These are phyloP conservation scores for Teratosphaeriaceae sp. DNA, from an alignment of 2,329 filamentous ascomycete species.

Conservation along the genomic window DNA sequence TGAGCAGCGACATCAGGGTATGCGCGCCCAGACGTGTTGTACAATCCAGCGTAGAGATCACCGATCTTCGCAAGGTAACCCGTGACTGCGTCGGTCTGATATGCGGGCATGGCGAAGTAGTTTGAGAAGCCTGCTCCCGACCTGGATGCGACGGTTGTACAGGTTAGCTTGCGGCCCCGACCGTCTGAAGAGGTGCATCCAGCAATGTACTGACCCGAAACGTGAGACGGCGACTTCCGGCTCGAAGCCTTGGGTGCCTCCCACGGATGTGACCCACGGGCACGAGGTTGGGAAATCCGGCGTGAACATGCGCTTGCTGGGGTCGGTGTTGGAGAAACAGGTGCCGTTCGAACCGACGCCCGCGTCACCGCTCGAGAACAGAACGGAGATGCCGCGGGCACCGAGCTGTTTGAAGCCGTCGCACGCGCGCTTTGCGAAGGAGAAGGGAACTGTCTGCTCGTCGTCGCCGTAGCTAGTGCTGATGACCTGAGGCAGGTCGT, in stretches of 20 bases:
- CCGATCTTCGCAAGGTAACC: constrained; percentile 38
- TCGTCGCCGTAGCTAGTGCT: constrained; percentile 61
- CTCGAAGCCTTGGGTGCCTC: constrained; percentile 36
- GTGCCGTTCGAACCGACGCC: constrained; percentile 47
- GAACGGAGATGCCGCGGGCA: constrained; percentile 59
- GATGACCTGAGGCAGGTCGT: constrained; percentile 54
- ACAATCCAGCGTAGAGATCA: constrained; percentile 36
- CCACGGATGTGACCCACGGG: constrained; percentile 44
- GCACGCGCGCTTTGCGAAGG: constrained; percentile 57
- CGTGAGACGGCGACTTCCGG: constrained; percentile 42
- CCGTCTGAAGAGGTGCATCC: too few relatives aligned
- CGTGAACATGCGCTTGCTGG: constrained; percentile 36
- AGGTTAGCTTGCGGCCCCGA: too few relatives aligned
- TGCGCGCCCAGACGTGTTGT: constrained; percentile 39
- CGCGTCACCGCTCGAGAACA: constrained; percentile 57
- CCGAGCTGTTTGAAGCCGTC: constrained; percentile 59
- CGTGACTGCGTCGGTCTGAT: constrained; percentile 37
- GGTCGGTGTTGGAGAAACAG: constrained; percentile 42
- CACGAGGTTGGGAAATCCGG: constrained; percentile 42
- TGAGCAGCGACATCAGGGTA: constrained; percentile 46
- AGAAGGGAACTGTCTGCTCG: constrained; percentile 55
- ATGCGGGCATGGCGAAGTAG: constrained; percentile 38
- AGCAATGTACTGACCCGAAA: too few relatives aligned
- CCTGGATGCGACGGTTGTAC: too few relatives aligned
- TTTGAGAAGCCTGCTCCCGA: constrained; percentile 43